Conservation (phyloP, 2,329 filamentous ascomycete species). For the Sordariomycetes sp. region DNA sequence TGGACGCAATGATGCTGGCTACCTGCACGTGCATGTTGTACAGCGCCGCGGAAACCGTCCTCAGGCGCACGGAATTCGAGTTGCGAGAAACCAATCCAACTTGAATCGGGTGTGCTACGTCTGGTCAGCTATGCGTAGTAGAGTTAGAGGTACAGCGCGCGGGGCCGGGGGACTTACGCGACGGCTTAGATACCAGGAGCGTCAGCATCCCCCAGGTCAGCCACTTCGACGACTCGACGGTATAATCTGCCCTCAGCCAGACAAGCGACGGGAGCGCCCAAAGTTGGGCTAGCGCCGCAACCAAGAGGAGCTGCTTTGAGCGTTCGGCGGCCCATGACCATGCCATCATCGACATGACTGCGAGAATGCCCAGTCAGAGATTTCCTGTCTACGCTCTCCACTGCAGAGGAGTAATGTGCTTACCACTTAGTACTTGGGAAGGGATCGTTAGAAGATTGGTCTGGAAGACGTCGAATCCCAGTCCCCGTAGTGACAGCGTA, state of each 20-base stretch:
- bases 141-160: neutral
- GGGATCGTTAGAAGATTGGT: conserved; percentile 43
- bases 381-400: neutral
- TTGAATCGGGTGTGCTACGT: conserved; percentile 27
- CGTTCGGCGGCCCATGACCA: conserved; percentile 37
- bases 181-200: conserved; percentile 18
- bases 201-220: conserved; percentile 19
- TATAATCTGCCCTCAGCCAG: conserved; percentile 22
- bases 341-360: conserved; percentile 18
- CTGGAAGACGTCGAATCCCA: conserved; percentile 27
- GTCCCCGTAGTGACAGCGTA: conserved; percentile 33
- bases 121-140: neutral
- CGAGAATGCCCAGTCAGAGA: conserved; percentile 4
- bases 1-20: conserved; percentile 9
- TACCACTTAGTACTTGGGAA: conserved; percentile 12
- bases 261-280: conserved; percentile 41
- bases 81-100: conserved; percentile 40
- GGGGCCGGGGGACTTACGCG: conserved; percentile 11
- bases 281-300: conserved; percentile 27
- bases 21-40: conserved; percentile 27
- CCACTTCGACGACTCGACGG: conserved; percentile 15
- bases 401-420: neutral
- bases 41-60: conserved; percentile 45
- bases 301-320: conserved; percentile 31
- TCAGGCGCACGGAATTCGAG: conserved; percentile 44